phyloP scores from a whole-genome alignment of 1,139 yeast species.

The Wickerhamiella pararugosa region DNA sequence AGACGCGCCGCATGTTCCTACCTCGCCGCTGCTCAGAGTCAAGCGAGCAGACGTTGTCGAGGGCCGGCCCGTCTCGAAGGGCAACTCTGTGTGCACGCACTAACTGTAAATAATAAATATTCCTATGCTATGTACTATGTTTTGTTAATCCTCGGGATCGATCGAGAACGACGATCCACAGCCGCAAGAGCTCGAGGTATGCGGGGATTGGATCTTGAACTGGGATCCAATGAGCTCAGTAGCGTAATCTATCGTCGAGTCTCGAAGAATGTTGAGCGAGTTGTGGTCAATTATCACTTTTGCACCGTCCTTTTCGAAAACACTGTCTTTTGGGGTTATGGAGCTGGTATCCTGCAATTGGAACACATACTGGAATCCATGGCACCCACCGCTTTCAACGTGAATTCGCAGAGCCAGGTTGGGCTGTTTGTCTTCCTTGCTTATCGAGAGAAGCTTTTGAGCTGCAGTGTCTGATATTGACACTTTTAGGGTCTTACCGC shows the following conservation, averaged over 20 bases:
- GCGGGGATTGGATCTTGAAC: constrained; percentile 80
- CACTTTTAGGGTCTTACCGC: constrained; percentile 14
- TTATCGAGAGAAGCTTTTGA: constrained; percentile 40
- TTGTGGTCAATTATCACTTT: constrained; percentile 64
- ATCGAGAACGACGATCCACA: constrained; percentile 93
- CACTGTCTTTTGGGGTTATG: constrained; percentile 28
- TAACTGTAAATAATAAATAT: no score
- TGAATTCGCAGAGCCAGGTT: constrained; percentile 51
- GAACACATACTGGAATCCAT: constrained; percentile 85
- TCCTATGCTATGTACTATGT: no score
- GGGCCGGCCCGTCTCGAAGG: no score
- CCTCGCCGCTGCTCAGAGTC: no score
- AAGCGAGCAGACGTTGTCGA: no score
- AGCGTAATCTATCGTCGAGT: constrained; percentile 76
- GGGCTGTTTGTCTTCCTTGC: constrained; percentile 41
- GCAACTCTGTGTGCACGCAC: no score
- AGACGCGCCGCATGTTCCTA: no score
- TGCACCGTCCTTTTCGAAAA: constrained; percentile 58
- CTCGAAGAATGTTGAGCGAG: constrained; percentile 68
- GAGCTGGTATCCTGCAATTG: constrained; percentile 39
- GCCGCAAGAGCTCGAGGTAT: constrained; percentile 85
- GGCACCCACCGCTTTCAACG: constrained; percentile 99
- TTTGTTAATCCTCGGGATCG: constrained; percentile 25
- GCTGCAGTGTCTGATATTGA: constrained; percentile 14
- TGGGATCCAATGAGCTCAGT: constrained; percentile 91